Percentiles rank a stretch among this genome's conserved stretches.
Evolutionary conservation across 2,329 filamentous ascomycete genomes (phyloP).

Genomic region (Blastomyces silverae): DNA sequence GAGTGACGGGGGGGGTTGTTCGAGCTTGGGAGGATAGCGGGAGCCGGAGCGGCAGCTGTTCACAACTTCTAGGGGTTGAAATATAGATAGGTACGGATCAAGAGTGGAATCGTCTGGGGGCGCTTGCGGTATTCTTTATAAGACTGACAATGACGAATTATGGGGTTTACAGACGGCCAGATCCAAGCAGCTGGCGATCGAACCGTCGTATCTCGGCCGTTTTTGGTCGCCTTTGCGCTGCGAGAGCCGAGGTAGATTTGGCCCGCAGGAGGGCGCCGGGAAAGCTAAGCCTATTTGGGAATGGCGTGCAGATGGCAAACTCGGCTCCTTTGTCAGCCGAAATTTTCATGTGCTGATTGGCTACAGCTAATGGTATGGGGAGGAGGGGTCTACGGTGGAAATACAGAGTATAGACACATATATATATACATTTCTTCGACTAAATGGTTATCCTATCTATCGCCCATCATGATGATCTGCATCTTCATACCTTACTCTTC

Average conservation of each 20-base stretch:
- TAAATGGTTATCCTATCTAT: neutral
- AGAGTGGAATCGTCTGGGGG: neutral
- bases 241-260: conserved; percentile 12
- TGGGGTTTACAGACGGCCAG: neutral
- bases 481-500: conserved; percentile 31
- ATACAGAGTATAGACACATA: no score
- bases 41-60: neutral
- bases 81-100: neutral
- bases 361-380: neutral
- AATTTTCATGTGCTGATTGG: conserved; percentile 9
- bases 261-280: neutral
- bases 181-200: neutral
- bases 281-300: neutral
- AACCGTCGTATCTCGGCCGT: conserved; percentile 2
- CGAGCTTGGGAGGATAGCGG: neutral
- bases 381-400: no score
- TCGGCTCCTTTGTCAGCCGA: conserved; percentile 5
- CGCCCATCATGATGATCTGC: neutral
- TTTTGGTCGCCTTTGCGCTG: neutral
- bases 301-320: neutral
- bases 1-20: neutral
- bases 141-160: neutral
- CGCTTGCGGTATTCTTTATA: neutral
- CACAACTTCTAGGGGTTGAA: neutral
- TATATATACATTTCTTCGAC: neutral